Base-by-base conservation (phyloP, 148 eudicot genomes). In the Arbutus unedo region DNA sequence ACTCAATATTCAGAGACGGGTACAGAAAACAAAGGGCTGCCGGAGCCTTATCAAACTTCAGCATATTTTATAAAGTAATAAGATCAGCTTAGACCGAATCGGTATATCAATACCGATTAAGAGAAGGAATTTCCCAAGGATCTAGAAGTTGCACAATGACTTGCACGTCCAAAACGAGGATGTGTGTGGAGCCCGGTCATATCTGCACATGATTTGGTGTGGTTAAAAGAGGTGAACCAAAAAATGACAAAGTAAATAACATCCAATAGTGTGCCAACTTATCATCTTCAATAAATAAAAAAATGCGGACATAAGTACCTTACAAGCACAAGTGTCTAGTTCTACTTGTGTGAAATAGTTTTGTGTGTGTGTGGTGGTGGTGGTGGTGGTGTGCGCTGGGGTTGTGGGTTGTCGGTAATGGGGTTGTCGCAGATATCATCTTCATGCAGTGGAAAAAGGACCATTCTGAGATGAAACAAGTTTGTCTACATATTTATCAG, bases 161-260 rank as follows among this genome's bases (percentile, higher is more conserved):
- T 62, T 60, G 70, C 43, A 47, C 6, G n/a, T 50, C 50, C n/a
- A 76, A 19, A 77, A 18, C 8, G 23, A 55, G 71, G 71, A 47
- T 3, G 47, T 41, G 14, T 14, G 10, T 8, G 45, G 21, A 9
- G 18, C 44, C 81, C 21, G 18, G 10, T n/a, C 9, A 57, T 43
- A 41, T 78, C 81, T 78, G 81, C 70, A 78, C 19, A 78, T 9
- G 43, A 44, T 78, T 43, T 19, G 14, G 48, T 11, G 16, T 78
- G 62, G 50, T 56, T 55, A 77, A n/a, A 13, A 77, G 68, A 60
- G 60, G 38, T 44, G 44, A 77, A n/a, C 43, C 41, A 55, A 77
- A 71, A 73, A 76, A 53, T 3, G 53, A 3, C 23, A 76, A 77
- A n/a, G 16, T n/a, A 11, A 78, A 78, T 11, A 76, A 43, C 70